These are phyloP conservation scores for Microdochium nivale DNA, from an alignment of 2,329 filamentous ascomycete genomes.

Conservation along the genomic window DNA sequence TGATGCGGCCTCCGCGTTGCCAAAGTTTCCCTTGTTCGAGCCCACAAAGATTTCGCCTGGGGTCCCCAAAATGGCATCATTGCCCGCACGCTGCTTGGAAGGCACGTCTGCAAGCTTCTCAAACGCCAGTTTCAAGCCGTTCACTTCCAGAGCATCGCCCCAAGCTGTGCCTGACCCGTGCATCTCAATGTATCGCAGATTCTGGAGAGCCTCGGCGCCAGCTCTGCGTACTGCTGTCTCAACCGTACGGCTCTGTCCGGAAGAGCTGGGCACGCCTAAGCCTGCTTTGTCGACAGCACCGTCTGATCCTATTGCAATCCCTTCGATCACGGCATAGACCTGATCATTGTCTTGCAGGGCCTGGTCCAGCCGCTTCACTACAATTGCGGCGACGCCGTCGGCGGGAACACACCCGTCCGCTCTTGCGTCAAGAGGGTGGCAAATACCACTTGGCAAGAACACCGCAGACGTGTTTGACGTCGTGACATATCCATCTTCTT, in stretches of 20 bases:
- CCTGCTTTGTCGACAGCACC: slow-evolving; percentile 6
- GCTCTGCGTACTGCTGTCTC: slow-evolving; percentile 12
- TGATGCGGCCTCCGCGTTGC: slow-evolving; percentile 10
- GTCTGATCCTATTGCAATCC: slow-evolving; percentile 10
- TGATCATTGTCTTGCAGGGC: slow-evolving; percentile 30
- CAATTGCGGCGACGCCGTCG: slow-evolving; percentile 38
- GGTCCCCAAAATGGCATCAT: no score
- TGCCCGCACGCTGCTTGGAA: background rate
- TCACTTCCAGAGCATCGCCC: slow-evolving; percentile 20
- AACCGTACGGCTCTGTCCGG: slow-evolving; percentile 17
- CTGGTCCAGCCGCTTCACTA: slow-evolving; percentile 37
- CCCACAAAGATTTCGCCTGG: slow-evolving; percentile 5
- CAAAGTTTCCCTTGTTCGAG: slow-evolving; percentile 11
- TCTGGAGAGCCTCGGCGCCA: slow-evolving; percentile 3
- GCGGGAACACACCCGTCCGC: slow-evolving; percentile 25
- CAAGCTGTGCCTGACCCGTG: slow-evolving; percentile 8
- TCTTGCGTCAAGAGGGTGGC: slow-evolving; percentile 3
- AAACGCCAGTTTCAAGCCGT: background rate
- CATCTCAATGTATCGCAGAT: slow-evolving; percentile 14
- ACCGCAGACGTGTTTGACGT: slow-evolving; percentile 3
- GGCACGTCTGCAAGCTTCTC: background rate
- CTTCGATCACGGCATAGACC: slow-evolving; percentile 22
- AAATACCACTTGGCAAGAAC: slow-evolving; percentile 19
- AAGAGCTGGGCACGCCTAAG: slow-evolving; percentile 10
- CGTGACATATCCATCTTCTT: background rate